Evolutionary conservation across 768 basidiomycete species (phyloP).

Genomic region (Mycena vitilis): DNA sequence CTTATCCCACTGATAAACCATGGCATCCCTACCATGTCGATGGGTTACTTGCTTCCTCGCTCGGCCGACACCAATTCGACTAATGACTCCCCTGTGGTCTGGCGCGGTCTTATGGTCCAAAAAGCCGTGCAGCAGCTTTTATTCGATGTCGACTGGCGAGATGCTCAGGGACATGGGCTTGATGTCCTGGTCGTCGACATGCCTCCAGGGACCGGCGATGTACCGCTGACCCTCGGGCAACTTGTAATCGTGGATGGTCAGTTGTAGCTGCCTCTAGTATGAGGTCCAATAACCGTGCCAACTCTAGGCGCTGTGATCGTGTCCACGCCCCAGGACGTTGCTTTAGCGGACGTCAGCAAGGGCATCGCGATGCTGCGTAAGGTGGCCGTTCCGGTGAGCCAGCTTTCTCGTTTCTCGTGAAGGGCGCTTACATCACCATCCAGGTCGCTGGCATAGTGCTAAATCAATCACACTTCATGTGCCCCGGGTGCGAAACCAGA

Average conservation of each 20-base stretch:
- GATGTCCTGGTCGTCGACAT: conserved; percentile 94
- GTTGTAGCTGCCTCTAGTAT: conserved; percentile 40
- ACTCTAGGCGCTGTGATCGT: conserved; percentile 89
- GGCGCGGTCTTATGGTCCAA: conserved; percentile 98
- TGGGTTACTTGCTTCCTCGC: conserved; percentile 90
- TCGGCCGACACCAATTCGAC: conserved; percentile 58
- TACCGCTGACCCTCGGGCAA: conserved; percentile 91
- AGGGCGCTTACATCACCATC: background rate
- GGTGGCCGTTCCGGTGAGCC: conserved; percentile 83
- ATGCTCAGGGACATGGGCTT: conserved; percentile 60
- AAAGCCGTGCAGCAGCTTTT: conserved; percentile 96
- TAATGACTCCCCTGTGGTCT: conserved; percentile 86
- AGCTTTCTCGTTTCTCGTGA: background rate
- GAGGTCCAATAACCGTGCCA: background rate
- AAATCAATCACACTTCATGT: conserved; percentile 89
- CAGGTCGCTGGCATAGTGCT: conserved; percentile 90
- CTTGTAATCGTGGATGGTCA: conserved; percentile 85
- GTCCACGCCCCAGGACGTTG: conserved; percentile 95
- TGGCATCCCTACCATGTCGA: conserved; percentile 94
- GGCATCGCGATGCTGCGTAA: conserved; percentile 95
- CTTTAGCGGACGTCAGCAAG: conserved; percentile 90
- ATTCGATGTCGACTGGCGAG: conserved; percentile 93
- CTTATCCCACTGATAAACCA: conserved; percentile 89
- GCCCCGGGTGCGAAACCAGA: conserved; percentile 73
- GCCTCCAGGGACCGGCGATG: conserved; percentile 98